Evolutionary conservation across 2,329 filamentous ascomycete species (phyloP), one percentile per base, ranked within the genome.

Genomic region (Blastomyces percursus): DNA sequence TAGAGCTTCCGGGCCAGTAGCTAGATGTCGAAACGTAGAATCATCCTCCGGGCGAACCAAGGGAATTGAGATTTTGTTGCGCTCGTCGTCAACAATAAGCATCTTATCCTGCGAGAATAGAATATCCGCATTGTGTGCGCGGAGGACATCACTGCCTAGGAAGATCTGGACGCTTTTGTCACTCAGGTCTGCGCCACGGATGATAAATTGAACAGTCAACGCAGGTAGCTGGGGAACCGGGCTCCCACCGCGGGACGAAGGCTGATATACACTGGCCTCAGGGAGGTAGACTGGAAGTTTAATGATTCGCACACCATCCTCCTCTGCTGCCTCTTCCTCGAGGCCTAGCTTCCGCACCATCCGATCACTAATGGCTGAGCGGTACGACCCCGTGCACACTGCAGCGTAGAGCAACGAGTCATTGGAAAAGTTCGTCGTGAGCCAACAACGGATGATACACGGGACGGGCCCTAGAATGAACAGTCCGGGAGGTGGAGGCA

Each of bases 391-490:
- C 1, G 90, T 93, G 74, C 94, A 97, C 2, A 97, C 81, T 42
- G 91, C 92, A 44, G 92, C 94, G 72, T 97, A 97, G 5, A 96
- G 80, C 19, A 97, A 82, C 11, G 91, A 88, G 67, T 89, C 87
- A 72, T 96, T 93, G 16, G 91, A 93, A 76, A 96, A 97, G 70
- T 90, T 87, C 44, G 87, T 88, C 32, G 90, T 93, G 68, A 97
- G 81, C 92, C 94, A 97, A 78, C 94, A 99, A 65, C 94, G 88
- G 63, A 97, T 90, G 67, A 99, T 96, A 38, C 91, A 90, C 6
- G 94, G 94, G 6, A 96, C 91, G 7, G 92, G 88, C 14, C 93
- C 91, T 19, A 96, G 80, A 60, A 96, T 83, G 72, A 91, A 91
- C 63, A 96, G 81, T 9, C 91, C 90, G 44, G 91, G 90, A 21